Evolutionary conservation across 768 basidiomycete species (phyloP).

Genomic region (Mycena crocata): DNA sequence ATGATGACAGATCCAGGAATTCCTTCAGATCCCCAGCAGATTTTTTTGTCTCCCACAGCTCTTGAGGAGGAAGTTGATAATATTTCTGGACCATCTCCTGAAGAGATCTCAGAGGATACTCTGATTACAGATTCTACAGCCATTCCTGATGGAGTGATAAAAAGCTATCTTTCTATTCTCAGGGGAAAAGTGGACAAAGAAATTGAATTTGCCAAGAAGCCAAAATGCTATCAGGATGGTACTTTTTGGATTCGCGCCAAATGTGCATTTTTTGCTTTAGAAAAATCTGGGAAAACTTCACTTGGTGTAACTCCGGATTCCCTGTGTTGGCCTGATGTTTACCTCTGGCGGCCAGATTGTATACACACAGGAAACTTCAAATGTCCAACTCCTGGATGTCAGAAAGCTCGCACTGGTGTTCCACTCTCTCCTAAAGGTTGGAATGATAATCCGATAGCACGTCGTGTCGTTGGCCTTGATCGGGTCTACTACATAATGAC

Average conservation of each 20-base stretch:
- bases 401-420: neutral
- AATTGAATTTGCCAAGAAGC: neutral
- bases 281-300: neutral
- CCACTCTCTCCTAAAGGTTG: slow-evolving; percentile 26
- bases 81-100: neutral
- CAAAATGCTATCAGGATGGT: neutral
- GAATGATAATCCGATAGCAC: slow-evolving; percentile 32
- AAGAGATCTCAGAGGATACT: neutral
- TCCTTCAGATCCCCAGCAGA: neutral
- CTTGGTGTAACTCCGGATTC: neutral
- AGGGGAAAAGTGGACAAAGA: neutral
- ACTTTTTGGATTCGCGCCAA: slow-evolving; percentile 7
- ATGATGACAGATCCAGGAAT: neutral
- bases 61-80: neutral
- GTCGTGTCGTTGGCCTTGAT: slow-evolving; percentile 27
- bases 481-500: slow-evolving; percentile 34
- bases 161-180: neutral
- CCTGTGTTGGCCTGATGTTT: neutral
- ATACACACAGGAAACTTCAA: neutral
- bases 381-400: neutral
- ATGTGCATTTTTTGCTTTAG: neutral
- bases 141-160: neutral
- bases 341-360: slow-evolving; percentile 4
- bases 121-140: neutral
- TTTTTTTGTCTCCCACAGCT: neutral